Evolutionary conservation across 495 filamentous ascomycete genomes (phyloP), one percentile per base, ranked within the genome.

Genomic region (Penicillium pancosmium): DNA sequence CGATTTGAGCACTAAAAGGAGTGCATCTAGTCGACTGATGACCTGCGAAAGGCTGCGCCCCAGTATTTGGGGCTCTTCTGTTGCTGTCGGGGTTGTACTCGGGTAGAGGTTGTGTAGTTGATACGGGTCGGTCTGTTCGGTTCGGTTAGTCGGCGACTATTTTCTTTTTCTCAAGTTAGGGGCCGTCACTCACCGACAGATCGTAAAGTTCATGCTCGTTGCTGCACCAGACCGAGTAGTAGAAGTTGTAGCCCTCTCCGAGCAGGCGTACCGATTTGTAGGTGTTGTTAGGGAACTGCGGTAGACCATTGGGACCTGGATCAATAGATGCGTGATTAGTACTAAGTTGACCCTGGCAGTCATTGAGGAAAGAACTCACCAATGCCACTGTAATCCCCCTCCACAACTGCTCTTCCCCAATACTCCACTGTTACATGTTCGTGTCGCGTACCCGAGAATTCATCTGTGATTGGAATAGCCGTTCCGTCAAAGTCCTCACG

Each of bases 341-440:
- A 10, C 16, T 9, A 12, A 10, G 36, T 13, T 48, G 11, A 49
- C 21, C 9, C 10, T 35, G 10, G 16, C 8, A 49, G 25, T 23
- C 34, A 23, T 34, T 1, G 21, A 12, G 13, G 11, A 8, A 41
- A 41, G 31, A 25, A 52, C 68, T 23, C 61, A 79, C 75, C 71
- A 34, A 78, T 60, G 0, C 15, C 35, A 11, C 67, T 50, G 33
- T 62, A 73, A 18, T 71, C 68, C 0, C 84, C 84, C 66, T 88
- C 85, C 4, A 73, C 68, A 6, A 77, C 69, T 0, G 76, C 80
- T 4, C 65, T 61, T 1, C 86, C 86, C 87, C 87, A 89, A 61
- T 77, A 88, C 61, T 90, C 87, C 13, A 88, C 83, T 0, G 82
- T 85, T 18, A 86, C 83, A 69, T 88, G 85, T 66, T 90, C 88